Conservation (phyloP, 352 stramenopile genomes). For the Globisporangium spiculum region DNA sequence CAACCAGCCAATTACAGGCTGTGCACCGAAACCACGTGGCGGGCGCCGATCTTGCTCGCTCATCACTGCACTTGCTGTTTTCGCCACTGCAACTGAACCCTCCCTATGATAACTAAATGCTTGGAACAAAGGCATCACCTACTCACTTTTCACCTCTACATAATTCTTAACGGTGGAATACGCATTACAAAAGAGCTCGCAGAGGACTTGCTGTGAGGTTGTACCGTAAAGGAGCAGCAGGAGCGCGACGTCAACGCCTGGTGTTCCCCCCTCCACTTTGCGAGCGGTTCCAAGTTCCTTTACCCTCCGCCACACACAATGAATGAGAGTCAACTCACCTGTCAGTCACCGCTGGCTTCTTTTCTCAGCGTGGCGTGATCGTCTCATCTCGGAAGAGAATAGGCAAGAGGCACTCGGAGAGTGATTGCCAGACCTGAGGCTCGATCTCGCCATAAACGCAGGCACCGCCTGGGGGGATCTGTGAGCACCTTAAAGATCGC, state of each 20-base stretch:
- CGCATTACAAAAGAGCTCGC: not conserved
- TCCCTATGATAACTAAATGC: not conserved
- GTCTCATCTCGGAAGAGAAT: not conserved
- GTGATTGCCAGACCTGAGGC: not conserved
- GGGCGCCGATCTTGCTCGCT: not conserved
- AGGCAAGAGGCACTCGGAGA: too few species aligned
- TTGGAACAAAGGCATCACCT: not conserved
- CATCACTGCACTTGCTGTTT: not conserved
- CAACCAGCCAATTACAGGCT: slow-evolving; percentile 5
- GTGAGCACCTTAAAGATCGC: too few species aligned
- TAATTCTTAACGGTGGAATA: not conserved
- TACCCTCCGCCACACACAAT: not conserved
- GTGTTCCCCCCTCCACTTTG: not conserved
- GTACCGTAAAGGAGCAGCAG: not conserved
- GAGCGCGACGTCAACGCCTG: not conserved
- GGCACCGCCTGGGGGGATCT: not conserved
- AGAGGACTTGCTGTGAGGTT: not conserved
- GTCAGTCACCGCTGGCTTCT: not conserved
- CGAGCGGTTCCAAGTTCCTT: not conserved
- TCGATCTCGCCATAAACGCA: not conserved
- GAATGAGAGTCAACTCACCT: not conserved
- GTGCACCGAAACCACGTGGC: slow-evolving; percentile 7
- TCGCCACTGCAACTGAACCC: not conserved
- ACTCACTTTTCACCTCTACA: not conserved
- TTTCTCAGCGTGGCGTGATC: not conserved